Percentiles rank a stretch among this genome's conserved stretches.
phyloP scores from a whole-genome alignment of 225 moss, liverwort and hornwort genomes.

The Neckera pumila region DNA sequence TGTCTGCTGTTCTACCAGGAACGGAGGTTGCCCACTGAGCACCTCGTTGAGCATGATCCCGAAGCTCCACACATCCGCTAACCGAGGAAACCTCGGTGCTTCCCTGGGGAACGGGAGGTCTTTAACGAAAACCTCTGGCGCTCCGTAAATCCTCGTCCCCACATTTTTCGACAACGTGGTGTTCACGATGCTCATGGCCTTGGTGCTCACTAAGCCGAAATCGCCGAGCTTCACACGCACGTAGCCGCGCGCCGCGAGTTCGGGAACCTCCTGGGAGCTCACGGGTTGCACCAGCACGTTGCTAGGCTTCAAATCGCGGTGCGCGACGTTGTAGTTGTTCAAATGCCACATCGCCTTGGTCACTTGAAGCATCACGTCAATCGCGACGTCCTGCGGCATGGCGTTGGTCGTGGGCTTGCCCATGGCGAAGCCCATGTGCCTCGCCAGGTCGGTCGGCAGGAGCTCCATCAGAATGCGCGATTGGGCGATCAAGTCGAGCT shows the following conservation, averaged over 20 bases:
- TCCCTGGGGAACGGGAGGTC: not conserved
- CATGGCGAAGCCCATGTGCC: no score
- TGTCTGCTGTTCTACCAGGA: not conserved
- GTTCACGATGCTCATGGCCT: not conserved
- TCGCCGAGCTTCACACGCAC: constrained; percentile 28
- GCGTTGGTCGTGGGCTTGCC: not conserved
- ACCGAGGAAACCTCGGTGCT: not conserved
- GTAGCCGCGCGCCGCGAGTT: constrained; percentile 9
- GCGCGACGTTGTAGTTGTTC: constrained; percentile 6
- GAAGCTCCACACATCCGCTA: constrained; percentile 31
- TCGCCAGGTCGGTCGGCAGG: not conserved
- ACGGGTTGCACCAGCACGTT: not conserved
- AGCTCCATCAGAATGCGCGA: not conserved
- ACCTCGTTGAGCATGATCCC: constrained; percentile 11
- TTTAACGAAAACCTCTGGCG: not conserved
- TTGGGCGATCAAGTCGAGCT: not conserved
- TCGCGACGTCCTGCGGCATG: not conserved
- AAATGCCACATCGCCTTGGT: constrained; percentile 31
- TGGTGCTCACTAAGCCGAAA: constrained; percentile 14
- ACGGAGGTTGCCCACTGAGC: not conserved
- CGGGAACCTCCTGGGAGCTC: not conserved
- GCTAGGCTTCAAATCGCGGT: constrained; percentile 10
- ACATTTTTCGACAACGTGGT: not conserved
- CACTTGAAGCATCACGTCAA: constrained; percentile 34
- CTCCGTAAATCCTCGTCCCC: not conserved